Conservation (phyloP, 331 rosid species). For the Telfairia occidentalis region DNA sequence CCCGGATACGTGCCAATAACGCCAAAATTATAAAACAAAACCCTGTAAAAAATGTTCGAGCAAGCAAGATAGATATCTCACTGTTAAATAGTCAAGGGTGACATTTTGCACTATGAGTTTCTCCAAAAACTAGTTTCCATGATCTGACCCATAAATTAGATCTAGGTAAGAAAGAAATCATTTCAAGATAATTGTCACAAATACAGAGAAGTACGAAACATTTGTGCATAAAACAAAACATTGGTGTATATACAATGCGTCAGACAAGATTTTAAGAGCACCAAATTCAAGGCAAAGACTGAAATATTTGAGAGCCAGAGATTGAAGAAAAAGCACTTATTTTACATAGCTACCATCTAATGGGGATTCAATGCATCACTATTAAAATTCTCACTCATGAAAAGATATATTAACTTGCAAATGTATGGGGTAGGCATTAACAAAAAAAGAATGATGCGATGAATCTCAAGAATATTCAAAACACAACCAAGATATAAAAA, state of each 20-base stretch:
- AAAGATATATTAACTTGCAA: neutral
- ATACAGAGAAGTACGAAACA: neutral
- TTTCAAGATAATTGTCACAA: neutral
- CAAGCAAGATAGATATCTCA: conserved; percentile 65
- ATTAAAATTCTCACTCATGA: neutral
- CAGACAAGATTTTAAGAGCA: neutral
- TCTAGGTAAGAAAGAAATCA: conserved; percentile 6
- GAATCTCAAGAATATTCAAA: neutral
- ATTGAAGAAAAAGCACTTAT: neutral
- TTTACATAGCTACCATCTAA: neutral
- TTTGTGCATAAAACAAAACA: neutral
- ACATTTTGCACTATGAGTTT: conserved; percentile 7
- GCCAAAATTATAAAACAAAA: conserved; percentile 61
- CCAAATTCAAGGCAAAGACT: neutral
- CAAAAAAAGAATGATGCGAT: neutral
- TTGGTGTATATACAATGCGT: neutral
- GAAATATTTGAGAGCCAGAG: neutral
- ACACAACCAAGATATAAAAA: neutral
- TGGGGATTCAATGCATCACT: neutral
- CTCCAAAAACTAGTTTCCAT: conserved; percentile 3
- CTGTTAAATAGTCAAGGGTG: conserved; percentile 53
- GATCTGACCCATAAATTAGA: neutral
- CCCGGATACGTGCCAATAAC: conserved; percentile 69
- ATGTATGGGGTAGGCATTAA: neutral
- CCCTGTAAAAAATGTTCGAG: conserved; percentile 63